These are phyloP conservation scores for Botrytis squamosa DNA, from an alignment of 2,329 filamentous ascomycete species.

Conservation along the genomic window DNA sequence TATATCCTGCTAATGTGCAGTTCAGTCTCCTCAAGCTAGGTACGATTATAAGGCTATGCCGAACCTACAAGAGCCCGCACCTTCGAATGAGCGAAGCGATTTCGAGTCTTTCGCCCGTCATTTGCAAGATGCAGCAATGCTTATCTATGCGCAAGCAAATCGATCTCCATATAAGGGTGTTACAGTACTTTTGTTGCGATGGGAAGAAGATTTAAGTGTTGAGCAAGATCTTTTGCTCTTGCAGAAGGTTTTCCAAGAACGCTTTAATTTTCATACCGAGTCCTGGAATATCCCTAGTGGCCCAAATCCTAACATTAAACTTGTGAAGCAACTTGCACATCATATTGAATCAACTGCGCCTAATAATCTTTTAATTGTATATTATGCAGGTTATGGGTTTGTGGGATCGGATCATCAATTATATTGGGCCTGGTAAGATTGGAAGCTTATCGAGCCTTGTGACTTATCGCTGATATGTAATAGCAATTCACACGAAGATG, in stretches of 20 bases:
- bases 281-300: conserved; percentile 60
- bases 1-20: conserved; percentile 23
- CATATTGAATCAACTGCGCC: conserved; percentile 58
- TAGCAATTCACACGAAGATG: conserved; percentile 57
- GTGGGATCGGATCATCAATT: conserved; percentile 58
- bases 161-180: conserved; percentile 56
- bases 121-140: conserved; percentile 66
- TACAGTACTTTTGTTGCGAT: conserved; percentile 59
- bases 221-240: conserved; percentile 55
- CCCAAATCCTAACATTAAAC: conserved; percentile 58
- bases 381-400: conserved; percentile 63
- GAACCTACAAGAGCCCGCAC: conserved; percentile 35
- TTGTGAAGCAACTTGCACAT: conserved; percentile 58
- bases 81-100: conserved; percentile 45
- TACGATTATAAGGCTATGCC: conserved; percentile 38
- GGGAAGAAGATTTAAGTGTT: conserved; percentile 58
- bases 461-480: conserved; percentile 40
- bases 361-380: conserved; percentile 62
- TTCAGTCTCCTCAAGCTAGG: conserved; percentile 33
- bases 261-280: conserved; percentile 60
- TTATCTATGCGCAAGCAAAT: conserved; percentile 63
- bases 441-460: conserved; percentile 30
- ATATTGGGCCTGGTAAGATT: conserved; percentile 65
- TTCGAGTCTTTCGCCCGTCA: conserved; percentile 67
- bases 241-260: conserved; percentile 57